Evolutionary conservation across 208 protist genomes (phyloP).

Genomic region (Endotrypanum monterogeii): DNA sequence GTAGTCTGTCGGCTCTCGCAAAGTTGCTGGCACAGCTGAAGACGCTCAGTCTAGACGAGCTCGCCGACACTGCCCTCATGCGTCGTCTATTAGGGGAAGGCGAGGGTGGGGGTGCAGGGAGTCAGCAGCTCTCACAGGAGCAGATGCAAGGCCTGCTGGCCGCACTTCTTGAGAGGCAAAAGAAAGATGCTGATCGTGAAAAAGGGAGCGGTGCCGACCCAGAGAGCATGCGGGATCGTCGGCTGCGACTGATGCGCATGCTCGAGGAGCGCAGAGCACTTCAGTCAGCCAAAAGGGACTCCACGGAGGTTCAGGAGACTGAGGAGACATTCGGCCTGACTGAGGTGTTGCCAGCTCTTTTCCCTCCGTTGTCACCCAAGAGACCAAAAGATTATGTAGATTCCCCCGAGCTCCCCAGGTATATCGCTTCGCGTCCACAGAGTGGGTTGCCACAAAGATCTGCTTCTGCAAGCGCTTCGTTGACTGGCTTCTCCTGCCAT

Average conservation of each 20-base stretch:
- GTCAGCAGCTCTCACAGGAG: conserved; percentile 25
- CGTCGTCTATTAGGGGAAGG: conserved; percentile 42
- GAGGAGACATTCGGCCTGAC: conserved; percentile 40
- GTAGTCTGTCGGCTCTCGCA: conserved; percentile 35
- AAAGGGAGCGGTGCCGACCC: conserved; percentile 24
- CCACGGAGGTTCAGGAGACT: background rate
- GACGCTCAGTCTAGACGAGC: conserved; percentile 54
- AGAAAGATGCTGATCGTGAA: background rate
- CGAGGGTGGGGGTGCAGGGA: conserved; percentile 22
- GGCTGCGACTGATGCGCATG: conserved; percentile 43
- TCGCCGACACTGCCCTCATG: conserved; percentile 61
- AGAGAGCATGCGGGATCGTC: conserved; percentile 37
- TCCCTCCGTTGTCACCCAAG: background rate
- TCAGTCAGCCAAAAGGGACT: conserved; percentile 2
- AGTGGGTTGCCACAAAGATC: background rate
- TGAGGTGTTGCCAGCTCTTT: conserved; percentile 18
- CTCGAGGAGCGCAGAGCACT: conserved; percentile 26
- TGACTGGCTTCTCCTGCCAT: background rate
- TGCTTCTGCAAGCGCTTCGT: background rate
- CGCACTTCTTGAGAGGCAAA: conserved; percentile 32
- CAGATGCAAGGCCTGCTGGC: conserved; percentile 51
- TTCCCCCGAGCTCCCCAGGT: background rate
- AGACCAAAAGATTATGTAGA: background rate
- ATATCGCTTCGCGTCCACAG: background rate
- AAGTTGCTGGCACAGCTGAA: conserved; percentile 55